phyloP scores from a whole-genome alignment of 2,329 filamentous ascomycete genomes.

The Epichloe glyceriae region DNA sequence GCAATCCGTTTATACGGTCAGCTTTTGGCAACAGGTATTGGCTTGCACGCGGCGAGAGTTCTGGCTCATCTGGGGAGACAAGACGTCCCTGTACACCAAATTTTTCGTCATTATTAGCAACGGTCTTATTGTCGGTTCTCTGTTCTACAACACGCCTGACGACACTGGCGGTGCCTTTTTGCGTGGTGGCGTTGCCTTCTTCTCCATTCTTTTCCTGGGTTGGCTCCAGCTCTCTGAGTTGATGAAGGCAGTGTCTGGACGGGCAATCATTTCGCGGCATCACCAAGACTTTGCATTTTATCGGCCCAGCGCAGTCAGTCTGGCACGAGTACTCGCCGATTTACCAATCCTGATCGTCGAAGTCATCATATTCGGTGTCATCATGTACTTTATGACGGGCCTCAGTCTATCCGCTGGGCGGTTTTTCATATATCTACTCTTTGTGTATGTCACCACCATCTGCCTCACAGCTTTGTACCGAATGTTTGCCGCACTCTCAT shows the following conservation, averaged over 20 bases:
- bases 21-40: constrained; percentile 56
- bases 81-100: constrained; percentile 63
- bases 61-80: constrained; percentile 66
- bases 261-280: constrained; percentile 27
- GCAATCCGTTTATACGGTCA: constrained; percentile 51
- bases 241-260: constrained; percentile 24
- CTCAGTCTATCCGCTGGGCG: constrained; percentile 26
- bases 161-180: constrained; percentile 52
- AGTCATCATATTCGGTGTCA: constrained; percentile 21
- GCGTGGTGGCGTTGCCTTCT: constrained; percentile 36
- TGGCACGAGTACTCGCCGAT: constrained; percentile 26
- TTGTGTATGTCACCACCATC: constrained; percentile 39
- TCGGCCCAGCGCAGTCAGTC: constrained; percentile 22
- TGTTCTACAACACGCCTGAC: constrained; percentile 57
- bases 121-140: constrained; percentile 59
- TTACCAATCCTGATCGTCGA: constrained; percentile 30
- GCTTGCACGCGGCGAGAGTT: constrained; percentile 61
- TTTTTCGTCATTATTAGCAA: constrained; percentile 67
- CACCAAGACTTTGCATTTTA: constrained; percentile 25
- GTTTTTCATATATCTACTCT: constrained; percentile 33
- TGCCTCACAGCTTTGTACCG: constrained; percentile 54
- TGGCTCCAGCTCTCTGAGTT: constrained; percentile 19
- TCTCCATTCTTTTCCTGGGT: constrained; percentile 37
- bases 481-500: constrained; percentile 12
- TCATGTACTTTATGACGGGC: constrained; percentile 32